Percentiles rank a stretch among this genome's conserved stretches.
Evolutionary conservation across 257 asterid genomes (phyloP).

Genomic region (Salvia miltiorrhiza): DNA sequence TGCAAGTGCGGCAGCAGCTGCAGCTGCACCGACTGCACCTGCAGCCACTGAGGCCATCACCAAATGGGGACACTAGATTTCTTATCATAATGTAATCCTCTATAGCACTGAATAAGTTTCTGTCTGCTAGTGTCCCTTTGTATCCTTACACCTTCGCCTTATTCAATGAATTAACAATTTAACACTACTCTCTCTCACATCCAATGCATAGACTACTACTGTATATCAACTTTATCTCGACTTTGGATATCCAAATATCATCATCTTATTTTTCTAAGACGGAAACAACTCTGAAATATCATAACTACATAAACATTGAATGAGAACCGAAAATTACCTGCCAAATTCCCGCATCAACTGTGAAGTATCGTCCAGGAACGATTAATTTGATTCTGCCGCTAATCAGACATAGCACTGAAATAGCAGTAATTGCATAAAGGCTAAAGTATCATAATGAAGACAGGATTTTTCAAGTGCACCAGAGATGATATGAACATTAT

Average conservation of each 20-base stretch:
- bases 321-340: neutral
- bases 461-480: neutral
- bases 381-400: neutral
- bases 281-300: too few relatives aligned
- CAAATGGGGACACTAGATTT: constrained; percentile 17
- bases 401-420: neutral
- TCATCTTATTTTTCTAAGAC: neutral
- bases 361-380: neutral
- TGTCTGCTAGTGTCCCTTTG: constrained; percentile 24
- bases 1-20: constrained; percentile 77
- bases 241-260: neutral
- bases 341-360: neutral
- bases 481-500: too few relatives aligned
- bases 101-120: constrained; percentile 13
- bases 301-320: neutral
- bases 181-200: neutral
- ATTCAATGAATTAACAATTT: constrained; percentile 15
- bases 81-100: constrained; percentile 13
- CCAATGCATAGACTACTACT: neutral
- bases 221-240: neutral
- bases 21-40: constrained; percentile 57
- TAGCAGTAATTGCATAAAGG: neutral
- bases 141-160: neutral
- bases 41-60: constrained; percentile 33
- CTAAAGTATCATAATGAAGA: neutral